Percentiles rank a stretch among this genome's conserved stretches.
Evolutionary conservation across 768 basidiomycete genomes (phyloP).

Genomic region (Lentinula boryana): DNA sequence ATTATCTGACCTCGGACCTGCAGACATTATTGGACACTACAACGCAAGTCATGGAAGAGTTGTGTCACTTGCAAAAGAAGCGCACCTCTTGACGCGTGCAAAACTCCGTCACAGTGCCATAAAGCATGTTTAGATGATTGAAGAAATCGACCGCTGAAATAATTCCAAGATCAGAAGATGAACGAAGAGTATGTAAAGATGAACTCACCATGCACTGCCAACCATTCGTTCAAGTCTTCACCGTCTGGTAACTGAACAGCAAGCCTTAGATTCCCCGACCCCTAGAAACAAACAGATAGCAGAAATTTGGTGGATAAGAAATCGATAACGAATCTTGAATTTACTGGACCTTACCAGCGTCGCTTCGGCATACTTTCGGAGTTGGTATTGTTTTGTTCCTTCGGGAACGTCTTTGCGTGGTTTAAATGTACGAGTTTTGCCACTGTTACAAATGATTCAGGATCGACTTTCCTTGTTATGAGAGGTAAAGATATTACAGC

Average conservation of each 20-base stretch:
- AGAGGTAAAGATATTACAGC: slow-evolving; percentile 2
- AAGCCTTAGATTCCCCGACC: slow-evolving; percentile 89
- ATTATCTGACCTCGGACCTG: slow-evolving; percentile 73
- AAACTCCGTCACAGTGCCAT: slow-evolving; percentile 97
- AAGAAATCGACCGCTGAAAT: slow-evolving; percentile 89
- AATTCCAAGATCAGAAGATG: background rate
- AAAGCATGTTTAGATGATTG: slow-evolving; percentile 99
- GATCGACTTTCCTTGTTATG: background rate
- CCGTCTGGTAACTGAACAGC: slow-evolving; percentile 95
- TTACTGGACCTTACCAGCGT: slow-evolving; percentile 53
- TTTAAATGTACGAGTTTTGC: slow-evolving; percentile 93
- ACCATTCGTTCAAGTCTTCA: slow-evolving; percentile 97
- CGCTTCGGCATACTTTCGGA: slow-evolving; percentile 97
- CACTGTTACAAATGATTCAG: slow-evolving; percentile 34
- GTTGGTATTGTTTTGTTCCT: slow-evolving; percentile 96
- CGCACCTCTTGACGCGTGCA: slow-evolving; percentile 89
- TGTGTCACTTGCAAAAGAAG: background rate
- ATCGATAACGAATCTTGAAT: background rate
- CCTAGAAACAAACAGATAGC: slow-evolving; percentile 37
- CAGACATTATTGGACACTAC: slow-evolving; percentile 95
- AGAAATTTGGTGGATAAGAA: background rate
- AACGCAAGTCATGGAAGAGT: background rate
- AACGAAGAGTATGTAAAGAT: background rate
- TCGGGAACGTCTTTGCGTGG: slow-evolving; percentile 93
- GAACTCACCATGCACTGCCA: slow-evolving; percentile 90